These are phyloP conservation scores for Oenanthe sinensis DNA, from an alignment of 129 eudicot species.

Conservation along the genomic window DNA sequence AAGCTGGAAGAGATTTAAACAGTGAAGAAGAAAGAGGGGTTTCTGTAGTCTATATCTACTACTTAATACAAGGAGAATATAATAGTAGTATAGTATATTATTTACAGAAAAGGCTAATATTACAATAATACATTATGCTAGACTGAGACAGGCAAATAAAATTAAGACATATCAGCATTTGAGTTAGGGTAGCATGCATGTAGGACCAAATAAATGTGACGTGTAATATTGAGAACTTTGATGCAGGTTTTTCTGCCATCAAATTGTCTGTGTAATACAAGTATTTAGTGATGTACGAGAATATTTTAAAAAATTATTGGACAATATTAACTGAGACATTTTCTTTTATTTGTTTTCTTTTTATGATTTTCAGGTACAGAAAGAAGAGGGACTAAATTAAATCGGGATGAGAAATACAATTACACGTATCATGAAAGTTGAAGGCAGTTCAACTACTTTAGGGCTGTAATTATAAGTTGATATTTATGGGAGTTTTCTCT, in stretches of 20 bases:
- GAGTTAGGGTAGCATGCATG: background rate
- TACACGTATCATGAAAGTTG: too few relatives aligned
- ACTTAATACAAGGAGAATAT: background rate
- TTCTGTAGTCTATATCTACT: conserved; percentile 8
- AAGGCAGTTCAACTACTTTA: too few relatives aligned
- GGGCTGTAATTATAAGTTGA: too few relatives aligned
- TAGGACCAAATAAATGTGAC: background rate
- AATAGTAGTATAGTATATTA: background rate
- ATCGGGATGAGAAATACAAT: too few relatives aligned
- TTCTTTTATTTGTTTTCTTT: too few relatives aligned
- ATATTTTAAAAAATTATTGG: too few relatives aligned
- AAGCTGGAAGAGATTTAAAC: conserved; percentile 5
- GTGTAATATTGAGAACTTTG: background rate
- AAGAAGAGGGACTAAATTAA: too few relatives aligned
- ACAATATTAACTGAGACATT: too few relatives aligned
- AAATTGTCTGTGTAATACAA: too few relatives aligned
- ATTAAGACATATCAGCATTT: conserved; percentile 3
- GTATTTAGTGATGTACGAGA: too few relatives aligned
- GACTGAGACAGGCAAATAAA: background rate
- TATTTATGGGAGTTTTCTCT: too few relatives aligned
- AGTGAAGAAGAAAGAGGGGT: conserved; percentile 10
- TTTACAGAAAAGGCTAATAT: background rate
- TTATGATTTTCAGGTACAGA: too few relatives aligned
- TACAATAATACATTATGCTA: background rate
- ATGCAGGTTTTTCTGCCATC: background rate